These are phyloP conservation scores for Fusarium pseudograminearum DNA, from an alignment of 2,329 filamentous ascomycete genomes.

Conservation along the genomic window DNA sequence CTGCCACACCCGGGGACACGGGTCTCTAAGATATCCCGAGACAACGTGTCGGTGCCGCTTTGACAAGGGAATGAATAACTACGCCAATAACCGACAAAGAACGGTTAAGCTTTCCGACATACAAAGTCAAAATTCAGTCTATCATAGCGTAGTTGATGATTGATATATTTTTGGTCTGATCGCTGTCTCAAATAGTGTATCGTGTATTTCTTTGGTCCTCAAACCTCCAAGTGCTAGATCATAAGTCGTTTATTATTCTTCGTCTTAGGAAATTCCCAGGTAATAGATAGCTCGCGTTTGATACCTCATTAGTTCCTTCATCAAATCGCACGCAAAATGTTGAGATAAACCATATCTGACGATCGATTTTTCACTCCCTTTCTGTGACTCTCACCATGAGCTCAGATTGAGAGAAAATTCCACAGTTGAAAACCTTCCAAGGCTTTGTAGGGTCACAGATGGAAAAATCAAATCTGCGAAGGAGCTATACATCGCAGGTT, in stretches of 20 bases:
- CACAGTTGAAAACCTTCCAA: conserved; percentile 50
- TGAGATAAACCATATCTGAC: too few species aligned
- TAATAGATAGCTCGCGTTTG: too few species aligned
- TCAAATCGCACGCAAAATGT: neutral
- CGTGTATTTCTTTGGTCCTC: neutral
- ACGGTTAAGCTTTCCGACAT: neutral
- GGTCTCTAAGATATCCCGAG: conserved; percentile 37
- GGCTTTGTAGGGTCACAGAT: conserved; percentile 50
- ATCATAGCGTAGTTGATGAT: neutral
- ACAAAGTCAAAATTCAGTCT: neutral
- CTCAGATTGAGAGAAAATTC: conserved; percentile 50
- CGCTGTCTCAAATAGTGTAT: neutral
- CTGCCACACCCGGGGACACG: conserved; percentile 42
- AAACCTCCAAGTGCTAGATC: neutral
- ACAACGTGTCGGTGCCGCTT: neutral
- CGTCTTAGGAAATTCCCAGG: neutral
- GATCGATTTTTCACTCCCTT: neutral
- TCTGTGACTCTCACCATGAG: conserved; percentile 43
- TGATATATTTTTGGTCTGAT: neutral
- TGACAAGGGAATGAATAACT: neutral
- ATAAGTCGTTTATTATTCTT: neutral
- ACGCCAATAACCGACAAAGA: neutral
- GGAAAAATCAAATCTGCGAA: conserved; percentile 50
- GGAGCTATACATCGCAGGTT: conserved; percentile 37
- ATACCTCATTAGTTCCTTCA: neutral